Base-by-base conservation (phyloP, 192 early-diverging fungal genomes). In the Entophlyctis helioformis region DNA sequence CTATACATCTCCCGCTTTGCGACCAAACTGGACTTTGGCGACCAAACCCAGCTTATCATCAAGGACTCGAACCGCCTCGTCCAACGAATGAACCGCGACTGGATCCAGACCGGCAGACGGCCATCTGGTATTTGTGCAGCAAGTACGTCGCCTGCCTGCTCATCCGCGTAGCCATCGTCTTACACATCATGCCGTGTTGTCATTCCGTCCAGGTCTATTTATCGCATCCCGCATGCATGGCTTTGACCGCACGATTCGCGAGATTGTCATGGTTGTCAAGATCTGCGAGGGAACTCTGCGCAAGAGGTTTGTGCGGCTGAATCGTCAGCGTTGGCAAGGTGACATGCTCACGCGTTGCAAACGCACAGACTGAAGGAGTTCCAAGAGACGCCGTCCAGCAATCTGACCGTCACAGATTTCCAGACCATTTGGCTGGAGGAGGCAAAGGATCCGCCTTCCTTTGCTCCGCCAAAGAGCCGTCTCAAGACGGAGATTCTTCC, bases 81-180 rank as follows among this genome's bases (percentile, higher is more conserved):
- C 0, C 74, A 80, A 44, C 67, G 94, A 26, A 90, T 98, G 89
- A 82, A 89, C 44, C 75, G 91, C 18, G 91, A 96, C 66, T 98
- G 90, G 90, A 86, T 96, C 43, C 63, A 76, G 44, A 81, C 73
- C 0, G 94, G 94, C 32, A 74, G 94, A 42, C 75, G 87, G 3
- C 91, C 91, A 3, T 75, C 89, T 11, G 94, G 94, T 38, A 89
- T 98, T 22, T 98, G 94, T 65, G 94, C 89, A 7, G 91, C 89
- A 2, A 82, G 85, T 63, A 39, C 38, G 59, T n/a, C n/a, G n/a
- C n/a, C n/a, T n/a, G n/a, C n/a, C n/a, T n/a, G n/a, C n/a, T n/a
- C n/a, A n/a, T n/a, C n/a, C n/a, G n/a, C n/a, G n/a, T n/a, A n/a
- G n/a, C n/a, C n/a, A n/a, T n/a, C n/a, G n/a, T n/a, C n/a, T n/a